Evolutionary conservation across 2,329 filamentous ascomycete genomes (phyloP), one percentile per base, ranked within the genome.

Genomic region (Myriosclerotinia scirpicola): DNA sequence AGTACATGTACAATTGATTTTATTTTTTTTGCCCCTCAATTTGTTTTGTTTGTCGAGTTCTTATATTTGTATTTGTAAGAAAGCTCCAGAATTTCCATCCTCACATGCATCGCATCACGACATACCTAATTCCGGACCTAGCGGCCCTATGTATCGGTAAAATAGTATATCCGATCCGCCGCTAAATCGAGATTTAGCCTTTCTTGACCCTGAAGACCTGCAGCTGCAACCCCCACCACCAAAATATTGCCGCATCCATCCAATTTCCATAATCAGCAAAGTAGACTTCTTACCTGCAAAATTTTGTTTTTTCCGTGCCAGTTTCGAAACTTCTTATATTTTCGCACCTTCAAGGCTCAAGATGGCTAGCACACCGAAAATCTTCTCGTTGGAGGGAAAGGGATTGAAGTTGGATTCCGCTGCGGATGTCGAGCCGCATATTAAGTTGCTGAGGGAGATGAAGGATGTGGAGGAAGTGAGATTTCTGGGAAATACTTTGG

Each of bases 381-480:
- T 92, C 76, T 98, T 97, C 81, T 93, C 93, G 73, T 87, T 98
- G 72, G 91, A 96, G 80, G 93, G 91, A 79, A 95, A 90, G 82
- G 90, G 90, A 75, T 86, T 98, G 74, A 97, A 97, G 84, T 90
- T 99, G 76, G 89, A 96, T 81, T 92, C 89, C 52, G 92, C 91
- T 62, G 90, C 87, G 71, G 93, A 98, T 79, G 85, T 98, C 69
- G 90, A 95, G 78, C 82, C 90, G 71, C 89, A 97, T 78, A 91
- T 97, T 75, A 85, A 89, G 73, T 84, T 86, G 60, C 86, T 99
- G 69, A 82, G 86, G 70, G 85, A 87, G 67, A 89, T 88, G 80
- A 80, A 85, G 66, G 85, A 93, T 75, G 84, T 96, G 67, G 92
- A 96, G 77, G 93, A 97, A 79, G 87, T 99, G 72, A 87, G 87